Base-by-base conservation (phyloP, 2,329 filamentous ascomycete genomes). In the Aspergillus proliferans region DNA sequence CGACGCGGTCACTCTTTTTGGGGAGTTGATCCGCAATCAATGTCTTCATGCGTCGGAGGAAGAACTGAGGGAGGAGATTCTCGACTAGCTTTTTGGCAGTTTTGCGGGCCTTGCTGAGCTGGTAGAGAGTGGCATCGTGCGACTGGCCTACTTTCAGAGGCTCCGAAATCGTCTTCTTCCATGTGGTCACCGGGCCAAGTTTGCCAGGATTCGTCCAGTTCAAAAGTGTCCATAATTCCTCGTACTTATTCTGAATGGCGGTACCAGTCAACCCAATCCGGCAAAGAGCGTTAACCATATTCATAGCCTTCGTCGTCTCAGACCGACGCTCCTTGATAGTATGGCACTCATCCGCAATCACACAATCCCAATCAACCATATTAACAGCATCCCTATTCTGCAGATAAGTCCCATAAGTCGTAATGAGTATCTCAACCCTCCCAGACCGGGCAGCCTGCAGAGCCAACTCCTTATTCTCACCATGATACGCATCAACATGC, bases 171-270 rank as follows among this genome's bases (percentile, higher is more conserved):
- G 80, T 83, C 18, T 79, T 76, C 60, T 83, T 86, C 93, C 93
- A 98, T 39, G 87, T 86, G 4, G 79, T 73, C 8, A 87, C 70
- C 0, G 83, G 80, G 0, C 84, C 83, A 54, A 86, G 78, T 36
- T 69, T 71, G 0, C 90, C 92, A 0, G 93, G 93, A 58, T 94
- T 93, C 0, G 90, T 91, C 93, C 93, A 98, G 65, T 98, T 95
- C 2, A 98, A 75, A 0, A 98, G 76, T 0, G 90, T 94, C 92
- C 92, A 98, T 1, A 98, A 78, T 67, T 98, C 93, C 64, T 96
- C 89, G 65, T 98, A 98, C 57, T 88, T 93, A 68, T 98, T 98
- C 65, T 98, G 93, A 41, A 98, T 96, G 0, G 92, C 92, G 0
- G 93, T 98, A 2, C 93, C 93, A 0, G 91, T 97, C 7, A 98